A percentile compares a stretch with the other conserved stretches of the same genome.
Evolutionary conservation across 768 basidiomycete species (phyloP).

Genomic region (Pluteus cervinus): DNA sequence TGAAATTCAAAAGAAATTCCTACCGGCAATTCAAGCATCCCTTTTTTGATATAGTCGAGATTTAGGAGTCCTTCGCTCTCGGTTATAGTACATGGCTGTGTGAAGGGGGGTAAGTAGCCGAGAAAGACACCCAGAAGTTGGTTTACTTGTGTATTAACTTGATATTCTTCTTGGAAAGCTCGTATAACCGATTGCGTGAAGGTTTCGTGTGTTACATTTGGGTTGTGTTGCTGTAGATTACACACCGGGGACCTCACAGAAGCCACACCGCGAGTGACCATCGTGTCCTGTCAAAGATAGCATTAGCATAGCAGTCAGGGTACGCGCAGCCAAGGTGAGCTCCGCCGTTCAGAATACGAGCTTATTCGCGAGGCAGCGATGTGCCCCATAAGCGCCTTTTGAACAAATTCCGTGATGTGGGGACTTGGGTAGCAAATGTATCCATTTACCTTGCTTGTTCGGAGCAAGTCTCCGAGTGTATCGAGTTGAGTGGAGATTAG

Average conservation of each 20-base stretch:
- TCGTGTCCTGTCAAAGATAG: slow-evolving; percentile 63
- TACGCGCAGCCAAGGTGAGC: too few species aligned
- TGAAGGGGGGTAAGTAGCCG: not conserved
- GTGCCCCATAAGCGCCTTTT: not conserved
- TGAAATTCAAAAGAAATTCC: slow-evolving; percentile 11
- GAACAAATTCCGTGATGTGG: not conserved
- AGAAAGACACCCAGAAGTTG: not conserved
- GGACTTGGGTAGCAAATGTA: not conserved
- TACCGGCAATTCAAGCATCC: slow-evolving; percentile 72
- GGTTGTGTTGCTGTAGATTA: slow-evolving; percentile 60
- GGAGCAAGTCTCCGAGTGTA: slow-evolving; percentile 67
- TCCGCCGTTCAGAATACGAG: too few species aligned
- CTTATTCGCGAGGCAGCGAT: too few species aligned
- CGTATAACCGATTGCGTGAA: slow-evolving; percentile 66
- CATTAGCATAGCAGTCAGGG: too few species aligned
- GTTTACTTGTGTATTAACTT: slow-evolving; percentile 23
- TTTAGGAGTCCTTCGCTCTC: slow-evolving; percentile 26
- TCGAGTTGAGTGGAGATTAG: slow-evolving; percentile 77
- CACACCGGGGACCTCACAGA: slow-evolving; percentile 92
- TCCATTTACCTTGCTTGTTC: slow-evolving; percentile 47
- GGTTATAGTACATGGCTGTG: not conserved
- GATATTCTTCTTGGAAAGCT: slow-evolving; percentile 63
- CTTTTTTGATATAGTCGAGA: slow-evolving; percentile 57
- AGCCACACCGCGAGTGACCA: slow-evolving; percentile 80
- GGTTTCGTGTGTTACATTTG: slow-evolving; percentile 51